Percentiles rank a stretch among this genome's conserved stretches.
Conservation (phyloP, 352 stramenopile species). For the Thraustotheca clavata region DNA sequence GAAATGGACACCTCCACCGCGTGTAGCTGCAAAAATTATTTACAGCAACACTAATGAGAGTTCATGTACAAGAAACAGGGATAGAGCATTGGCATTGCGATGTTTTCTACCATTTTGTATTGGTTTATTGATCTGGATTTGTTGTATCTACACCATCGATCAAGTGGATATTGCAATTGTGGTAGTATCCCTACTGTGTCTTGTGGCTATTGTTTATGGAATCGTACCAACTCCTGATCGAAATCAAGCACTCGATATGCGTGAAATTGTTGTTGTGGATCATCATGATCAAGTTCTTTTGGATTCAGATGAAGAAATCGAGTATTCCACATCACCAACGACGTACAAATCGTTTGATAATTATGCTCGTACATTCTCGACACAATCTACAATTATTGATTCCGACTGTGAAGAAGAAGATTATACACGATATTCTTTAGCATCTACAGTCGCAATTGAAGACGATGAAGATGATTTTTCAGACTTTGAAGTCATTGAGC, state of each 20-base stretch:
- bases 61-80: background rate
- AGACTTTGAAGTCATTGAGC: background rate
- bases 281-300: background rate
- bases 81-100: background rate
- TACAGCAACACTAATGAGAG: background rate
- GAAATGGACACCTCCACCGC: background rate
- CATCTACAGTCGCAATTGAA: conserved; percentile 17
- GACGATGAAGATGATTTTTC: conserved; percentile 15
- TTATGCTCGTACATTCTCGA: background rate
- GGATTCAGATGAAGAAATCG: background rate
- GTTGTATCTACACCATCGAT: background rate
- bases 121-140: background rate
- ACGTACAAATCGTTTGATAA: too few relatives aligned
- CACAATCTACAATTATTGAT: background rate
- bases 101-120: background rate
- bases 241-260: background rate
- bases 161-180: background rate
- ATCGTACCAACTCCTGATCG: background rate
- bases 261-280: background rate
- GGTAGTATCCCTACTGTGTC: background rate
- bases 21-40: background rate
- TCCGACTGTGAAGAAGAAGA: conserved; percentile 13
- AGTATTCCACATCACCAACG: too few relatives aligned
- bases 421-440: conserved; percentile 1
- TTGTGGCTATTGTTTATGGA: background rate